These are phyloP conservation scores for Pleurozium schreberi DNA, from an alignment of 225 moss, liverwort and hornwort genomes.

Conservation along the genomic window DNA sequence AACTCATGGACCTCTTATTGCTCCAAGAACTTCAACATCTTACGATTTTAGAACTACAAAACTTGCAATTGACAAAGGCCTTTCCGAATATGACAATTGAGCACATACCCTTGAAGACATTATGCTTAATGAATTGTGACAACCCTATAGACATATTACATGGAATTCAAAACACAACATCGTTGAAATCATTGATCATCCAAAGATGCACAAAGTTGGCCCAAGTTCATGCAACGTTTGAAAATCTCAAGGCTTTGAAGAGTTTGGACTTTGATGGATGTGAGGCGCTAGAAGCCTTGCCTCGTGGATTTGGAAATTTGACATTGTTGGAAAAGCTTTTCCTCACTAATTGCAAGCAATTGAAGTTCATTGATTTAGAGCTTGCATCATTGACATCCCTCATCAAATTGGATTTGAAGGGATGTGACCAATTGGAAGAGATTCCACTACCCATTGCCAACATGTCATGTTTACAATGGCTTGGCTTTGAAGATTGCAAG, in stretches of 20 bases:
- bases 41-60: neutral
- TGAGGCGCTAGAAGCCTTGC: no score
- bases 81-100: neutral
- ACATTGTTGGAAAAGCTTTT: accelerated
- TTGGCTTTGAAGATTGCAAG: neutral
- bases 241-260: neutral
- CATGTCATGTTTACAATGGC: neutral
- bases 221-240: neutral
- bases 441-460: neutral
- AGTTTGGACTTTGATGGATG: no score
- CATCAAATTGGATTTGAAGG: neutral
- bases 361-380: neutral
- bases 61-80: neutral
- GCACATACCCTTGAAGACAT: neutral
- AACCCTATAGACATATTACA: neutral
- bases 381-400: neutral
- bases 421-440: neutral
- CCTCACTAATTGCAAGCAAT: neutral
- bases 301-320: no score
- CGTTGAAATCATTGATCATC: neutral
- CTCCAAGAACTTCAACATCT: neutral
- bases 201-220: neutral
- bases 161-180: neutral
- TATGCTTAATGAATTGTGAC: neutral
- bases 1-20: accelerated